These are phyloP conservation scores for Flaveria robusta DNA, from an alignment of 129 eudicot genomes.

Conservation along the genomic window DNA sequence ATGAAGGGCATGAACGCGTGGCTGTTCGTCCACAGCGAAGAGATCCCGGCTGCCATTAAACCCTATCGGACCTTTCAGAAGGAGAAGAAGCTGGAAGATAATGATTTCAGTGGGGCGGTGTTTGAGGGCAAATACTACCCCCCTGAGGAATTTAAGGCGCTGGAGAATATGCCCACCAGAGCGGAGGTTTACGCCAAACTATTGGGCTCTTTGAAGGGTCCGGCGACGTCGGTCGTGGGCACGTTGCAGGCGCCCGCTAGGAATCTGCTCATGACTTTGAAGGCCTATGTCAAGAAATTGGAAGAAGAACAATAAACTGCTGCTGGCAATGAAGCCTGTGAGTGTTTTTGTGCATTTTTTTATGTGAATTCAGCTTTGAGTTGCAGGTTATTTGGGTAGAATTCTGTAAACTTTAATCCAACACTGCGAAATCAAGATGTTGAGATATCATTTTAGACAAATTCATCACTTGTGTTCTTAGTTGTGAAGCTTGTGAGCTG, in stretches of 20 bases:
- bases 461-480: too few relatives aligned
- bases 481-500: too few relatives aligned
- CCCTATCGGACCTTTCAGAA: conserved; percentile 83
- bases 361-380: too few relatives aligned
- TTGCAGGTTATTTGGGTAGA: conserved; percentile 23
- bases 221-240: conserved; percentile 77
- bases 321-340: conserved; percentile 42
- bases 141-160: conserved; percentile 70
- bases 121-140: conserved; percentile 84
- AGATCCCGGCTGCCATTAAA: conserved; percentile 83
- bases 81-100: conserved; percentile 74
- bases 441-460: background rate
- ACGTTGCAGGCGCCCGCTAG: conserved; percentile 91
- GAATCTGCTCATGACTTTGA: conserved; percentile 66
- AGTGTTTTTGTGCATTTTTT: conserved; percentile 29
- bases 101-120: conserved; percentile 82
- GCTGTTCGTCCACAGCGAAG: conserved; percentile 85
- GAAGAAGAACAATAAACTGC: conserved; percentile 66
- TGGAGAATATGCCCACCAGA: conserved; percentile 78
- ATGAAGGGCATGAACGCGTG: conserved; percentile 97
- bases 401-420: conserved; percentile 40
- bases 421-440: conserved; percentile 13
- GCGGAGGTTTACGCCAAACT: conserved; percentile 74
- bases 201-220: conserved; percentile 71
- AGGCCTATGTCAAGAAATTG: conserved; percentile 82